Percentiles rank a stretch among this genome's conserved stretches.
Evolutionary conservation across 108 stramenopile species (phyloP).

Genomic region (Mediolabrus comicus): DNA sequence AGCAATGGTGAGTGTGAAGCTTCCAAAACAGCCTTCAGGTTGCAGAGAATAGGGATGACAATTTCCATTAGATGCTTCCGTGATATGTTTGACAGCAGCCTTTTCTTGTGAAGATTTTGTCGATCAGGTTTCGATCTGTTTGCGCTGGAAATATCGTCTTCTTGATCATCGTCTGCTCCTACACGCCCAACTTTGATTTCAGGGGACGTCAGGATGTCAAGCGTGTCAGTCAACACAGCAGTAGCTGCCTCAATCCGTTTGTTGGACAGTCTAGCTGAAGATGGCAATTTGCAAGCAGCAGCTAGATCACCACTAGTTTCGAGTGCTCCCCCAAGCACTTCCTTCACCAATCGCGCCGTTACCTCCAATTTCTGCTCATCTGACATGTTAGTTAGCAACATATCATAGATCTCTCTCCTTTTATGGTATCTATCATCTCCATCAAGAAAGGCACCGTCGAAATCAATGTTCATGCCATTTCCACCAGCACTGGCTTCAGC

Average conservation of each 20-base stretch:
- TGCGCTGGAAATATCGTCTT: constrained; percentile 52
- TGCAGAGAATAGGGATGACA: constrained; percentile 89
- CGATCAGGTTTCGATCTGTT: constrained; percentile 53
- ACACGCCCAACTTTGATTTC: constrained; percentile 61
- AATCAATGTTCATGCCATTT: constrained; percentile 62
- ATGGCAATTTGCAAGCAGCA: constrained; percentile 52
- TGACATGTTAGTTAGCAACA: constrained; percentile 79
- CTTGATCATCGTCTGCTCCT: constrained; percentile 55
- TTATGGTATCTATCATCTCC: constrained; percentile 48
- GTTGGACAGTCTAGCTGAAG: constrained; percentile 9
- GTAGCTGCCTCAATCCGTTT: constrained; percentile 50
- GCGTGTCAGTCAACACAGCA: constrained; percentile 68
- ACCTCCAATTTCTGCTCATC: constrained; percentile 93
- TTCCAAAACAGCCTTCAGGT: constrained; percentile 85
- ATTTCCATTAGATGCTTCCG: constrained; percentile 90
- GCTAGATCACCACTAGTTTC: constrained; percentile 67
- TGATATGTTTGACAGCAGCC: constrained; percentile 84
- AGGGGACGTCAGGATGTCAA: constrained; percentile 61
- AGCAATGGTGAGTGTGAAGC: constrained; percentile 80
- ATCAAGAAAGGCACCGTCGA: constrained; percentile 37
- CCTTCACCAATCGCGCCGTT: constrained; percentile 85
- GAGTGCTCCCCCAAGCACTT: constrained; percentile 76
- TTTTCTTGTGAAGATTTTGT: constrained; percentile 76
- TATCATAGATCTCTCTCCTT: constrained; percentile 75
- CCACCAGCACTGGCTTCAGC: constrained; percentile 72